These are phyloP conservation scores for Salix exigua DNA, from an alignment of 345 rosid species.

Conservation along the genomic window DNA sequence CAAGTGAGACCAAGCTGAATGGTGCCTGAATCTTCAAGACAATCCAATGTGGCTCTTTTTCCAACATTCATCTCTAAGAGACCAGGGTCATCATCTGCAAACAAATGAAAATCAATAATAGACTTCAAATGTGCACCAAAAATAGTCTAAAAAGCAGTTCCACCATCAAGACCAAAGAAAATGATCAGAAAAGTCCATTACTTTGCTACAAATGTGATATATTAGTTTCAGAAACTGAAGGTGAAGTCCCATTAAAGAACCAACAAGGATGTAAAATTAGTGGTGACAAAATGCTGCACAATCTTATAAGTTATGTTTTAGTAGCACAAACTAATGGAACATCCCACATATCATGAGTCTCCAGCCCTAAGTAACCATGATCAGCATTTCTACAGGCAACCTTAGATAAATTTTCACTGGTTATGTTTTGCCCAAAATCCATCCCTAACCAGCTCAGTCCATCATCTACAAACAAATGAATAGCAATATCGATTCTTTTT, in stretches of 20 bases:
- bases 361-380: background rate
- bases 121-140: background rate
- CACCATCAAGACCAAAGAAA: background rate
- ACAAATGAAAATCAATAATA: background rate
- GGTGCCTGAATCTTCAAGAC: constrained; percentile 79
- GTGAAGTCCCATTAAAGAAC: background rate
- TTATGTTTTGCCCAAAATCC: background rate
- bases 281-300: background rate
- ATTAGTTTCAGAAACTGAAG: background rate
- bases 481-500: background rate
- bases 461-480: background rate
- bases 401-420: background rate
- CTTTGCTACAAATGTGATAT: background rate
- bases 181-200: background rate
- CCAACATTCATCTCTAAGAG: constrained; percentile 72
- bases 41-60: constrained; percentile 87
- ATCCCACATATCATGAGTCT: background rate
- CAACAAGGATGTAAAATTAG: background rate
- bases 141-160: background rate
- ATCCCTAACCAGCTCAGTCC: background rate
- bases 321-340: background rate
- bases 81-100: constrained; percentile 90
- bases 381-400: background rate
- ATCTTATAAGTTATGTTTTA: background rate
- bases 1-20: constrained; percentile 62